Base-by-base conservation (phyloP, 306 rosid genomes). In the Quercus wislizeni region DNA sequence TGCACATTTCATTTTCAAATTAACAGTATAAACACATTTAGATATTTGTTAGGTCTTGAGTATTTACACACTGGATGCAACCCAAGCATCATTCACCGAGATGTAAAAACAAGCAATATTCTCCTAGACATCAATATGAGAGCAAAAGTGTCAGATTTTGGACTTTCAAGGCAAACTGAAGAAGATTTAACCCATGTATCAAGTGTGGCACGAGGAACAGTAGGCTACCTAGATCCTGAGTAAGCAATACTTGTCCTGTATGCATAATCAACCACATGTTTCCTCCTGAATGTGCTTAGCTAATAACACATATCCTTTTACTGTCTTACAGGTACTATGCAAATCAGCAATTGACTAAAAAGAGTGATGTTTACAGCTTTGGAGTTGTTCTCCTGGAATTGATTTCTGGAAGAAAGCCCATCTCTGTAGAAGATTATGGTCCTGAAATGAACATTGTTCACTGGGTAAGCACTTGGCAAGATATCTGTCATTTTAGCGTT, bases 201-300 rank as follows among this genome's bases (percentile, higher is more conserved):
- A 57, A 95, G 98, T 79, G 88, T 93, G 70, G 98, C 99, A 74
- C 74, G 96, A 55, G 98, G 99, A 84, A 95, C 98, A 13, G 93
- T 95, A 20, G 99, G 99, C 76, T 95, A 93, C 84, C 81, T 95
- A 74, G 99, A 95, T 85, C 98, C 99, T 38, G 99, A 95, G 99
- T 95, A 90, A 90, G 97, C 78, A 27, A 74, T 58, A 76, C 30
- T 17, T 51, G 51, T 58, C 33, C 7, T 49, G 5, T 74, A 55
- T 64, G 61, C 79, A 54, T 52, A 76, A 59, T 79, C 27, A 73
- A 59, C 71, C 10, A 10, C 19, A 73, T 20, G 25, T 67, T 72
- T 79, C 71, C 46, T 83, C 76, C 25, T 54, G 31, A 81, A 81
- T 38, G 27, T 70, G 18, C 67, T 72, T 71, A 71, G 28, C 78